Evolutionary conservation across 768 basidiomycete genomes (phyloP).

Genomic region (Lactarius tabidus): DNA sequence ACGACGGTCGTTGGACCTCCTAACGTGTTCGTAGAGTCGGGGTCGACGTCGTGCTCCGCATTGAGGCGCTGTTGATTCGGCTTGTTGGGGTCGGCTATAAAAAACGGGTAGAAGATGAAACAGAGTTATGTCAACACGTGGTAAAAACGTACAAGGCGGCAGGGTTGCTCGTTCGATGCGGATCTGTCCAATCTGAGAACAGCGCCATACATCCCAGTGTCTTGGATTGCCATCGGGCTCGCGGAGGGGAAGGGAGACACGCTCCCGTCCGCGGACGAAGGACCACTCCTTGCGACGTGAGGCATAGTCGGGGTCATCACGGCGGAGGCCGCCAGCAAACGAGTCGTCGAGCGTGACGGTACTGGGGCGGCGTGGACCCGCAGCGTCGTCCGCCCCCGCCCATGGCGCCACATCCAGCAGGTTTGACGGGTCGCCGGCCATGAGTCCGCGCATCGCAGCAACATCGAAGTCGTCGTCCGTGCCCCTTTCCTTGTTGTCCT

Average conservation of each 20-base stretch:
- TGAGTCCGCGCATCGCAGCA: constrained; percentile 6
- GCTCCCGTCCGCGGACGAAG: constrained; percentile 14
- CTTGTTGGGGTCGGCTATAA: constrained; percentile 50
- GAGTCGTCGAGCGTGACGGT: constrained; percentile 35
- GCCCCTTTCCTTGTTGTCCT: constrained; percentile 14
- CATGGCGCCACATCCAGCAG: constrained; percentile 19
- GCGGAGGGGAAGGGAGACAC: neutral
- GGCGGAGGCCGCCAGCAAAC: constrained; percentile 37
- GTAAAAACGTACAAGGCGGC: constrained; percentile 13
- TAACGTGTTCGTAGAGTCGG: constrained; percentile 39
- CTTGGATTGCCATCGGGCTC: constrained; percentile 17
- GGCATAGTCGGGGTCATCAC: constrained; percentile 41
- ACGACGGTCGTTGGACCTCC: constrained; percentile 64
- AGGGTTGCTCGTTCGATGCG: constrained; percentile 19
- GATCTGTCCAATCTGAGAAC: constrained; percentile 37
- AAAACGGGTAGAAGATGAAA: constrained; percentile 6
- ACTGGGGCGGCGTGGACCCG: constrained; percentile 20
- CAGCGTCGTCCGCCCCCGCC: neutral
- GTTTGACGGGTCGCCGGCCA: neutral
- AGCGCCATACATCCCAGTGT: constrained; percentile 26
- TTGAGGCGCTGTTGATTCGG: constrained; percentile 66
- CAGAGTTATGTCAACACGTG: constrained; percentile 1
- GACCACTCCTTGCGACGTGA: constrained; percentile 17
- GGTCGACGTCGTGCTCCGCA: constrained; percentile 52
- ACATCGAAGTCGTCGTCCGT: neutral